Base-by-base conservation (phyloP, 495 filamentous ascomycete genomes). In the Neurospora tetrasperma region DNA sequence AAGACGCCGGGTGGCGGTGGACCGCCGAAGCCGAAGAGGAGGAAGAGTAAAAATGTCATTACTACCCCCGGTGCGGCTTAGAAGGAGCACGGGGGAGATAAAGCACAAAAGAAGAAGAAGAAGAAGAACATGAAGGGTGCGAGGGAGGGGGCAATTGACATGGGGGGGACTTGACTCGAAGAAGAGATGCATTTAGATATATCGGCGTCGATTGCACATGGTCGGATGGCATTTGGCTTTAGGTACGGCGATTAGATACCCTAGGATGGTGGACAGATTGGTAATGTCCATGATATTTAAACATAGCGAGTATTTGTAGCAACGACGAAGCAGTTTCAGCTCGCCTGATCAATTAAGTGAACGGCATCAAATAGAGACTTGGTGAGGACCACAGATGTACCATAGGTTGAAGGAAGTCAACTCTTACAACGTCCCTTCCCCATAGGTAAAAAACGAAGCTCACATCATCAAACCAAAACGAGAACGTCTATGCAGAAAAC, bases 1-100 rank as follows among this genome's bases (percentile, higher is more conserved):
- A 87, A 85, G 76, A 86, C 85, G n/a, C 82, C 84, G 4, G 83
- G 79, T 69, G 76, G 76, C 40, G 76, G 74, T 20, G 73, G 79
- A 72, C 77, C 78, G 11, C 88, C 87, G 75, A 78, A 78, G 42
- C 90, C 88, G 80, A 81, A 87, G 75, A 83, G 85, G 80, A 91
- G 90, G 85, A 90, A 89, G 80, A 90, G 89, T 73, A 90, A 83
- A 72, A 77, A 77, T 59, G 81, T 79, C 35, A 71, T 74, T 68
- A 78, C 76, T 20, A 76, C 79, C 38, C 73, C 75, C n/a, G 76
- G 69, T 40, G 38, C n/a, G 31, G 42, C 43, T 70, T 69, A 27
- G 38, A 23, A 41, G 16, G 40, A 68, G 66, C 14, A 38, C n/a
- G 3, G 12, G 40, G 71, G 71, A 31, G 42, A n/a, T 9, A 11